Evolutionary conservation across 768 basidiomycete genomes (phyloP), one percentile per base, ranked within the genome.

Genomic region (Kwoniella botswanensis): DNA sequence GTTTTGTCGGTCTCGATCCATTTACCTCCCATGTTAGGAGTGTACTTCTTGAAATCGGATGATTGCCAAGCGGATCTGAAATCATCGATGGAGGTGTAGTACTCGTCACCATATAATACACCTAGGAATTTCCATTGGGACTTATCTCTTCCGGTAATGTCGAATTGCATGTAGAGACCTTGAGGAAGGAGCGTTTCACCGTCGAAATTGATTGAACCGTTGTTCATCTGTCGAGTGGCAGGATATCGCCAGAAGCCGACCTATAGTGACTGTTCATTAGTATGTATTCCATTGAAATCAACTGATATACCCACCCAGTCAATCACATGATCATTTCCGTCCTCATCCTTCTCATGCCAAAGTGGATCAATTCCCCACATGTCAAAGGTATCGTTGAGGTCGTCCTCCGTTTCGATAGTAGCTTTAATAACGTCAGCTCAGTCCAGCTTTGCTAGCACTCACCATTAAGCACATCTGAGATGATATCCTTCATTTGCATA

Each of bases 361-460:
- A 82, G 65, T 2, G 82, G 83, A 63, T 82, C 81, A 58, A 77
- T 79, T 54, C 76, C 76, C 77, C 74, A 79, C 9, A 73, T 55
- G 42, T 60, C 66, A 21, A 74, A 71, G 21, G 52, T 68, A 11
- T 63, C 59, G 5, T 64, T 53, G 59, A 72, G 35, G 29, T 71
- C 74, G 1, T 74, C 71, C 21, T 60, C 53, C 29, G 57, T 67
- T 12, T 59, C 63, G 50, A 70, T 69, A 7, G 71, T 73, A 22
- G 63, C 71, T 70, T 42, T 29, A 11, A 18, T 10, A n/a, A 15
- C 18, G 43, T 62, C 18, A 46, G 29, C 46, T 44, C 43, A 15
- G 21, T 44, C 42, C 21, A 22, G 2, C 21, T 1, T 22, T 4
- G 6, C 21, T 15, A 15, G 44, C 18, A 58, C 65, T 44, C 68